phyloP scores from a whole-genome alignment of 257 asterid genomes.

The Solanum bulbocastanum region DNA sequence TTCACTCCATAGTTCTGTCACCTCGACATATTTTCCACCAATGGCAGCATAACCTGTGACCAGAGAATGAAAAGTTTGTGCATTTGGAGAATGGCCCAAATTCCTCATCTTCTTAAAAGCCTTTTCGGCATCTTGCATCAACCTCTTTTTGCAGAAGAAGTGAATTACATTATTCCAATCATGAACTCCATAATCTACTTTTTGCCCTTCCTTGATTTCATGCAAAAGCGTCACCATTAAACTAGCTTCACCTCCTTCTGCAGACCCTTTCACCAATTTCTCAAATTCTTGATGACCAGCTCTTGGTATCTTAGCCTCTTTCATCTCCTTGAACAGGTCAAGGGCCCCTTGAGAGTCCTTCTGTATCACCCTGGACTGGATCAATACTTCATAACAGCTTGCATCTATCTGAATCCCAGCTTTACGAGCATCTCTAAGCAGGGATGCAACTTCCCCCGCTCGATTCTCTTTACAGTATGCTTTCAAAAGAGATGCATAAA shows the following conservation, averaged over 20 bases:
- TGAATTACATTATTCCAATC: slow-evolving; percentile 89
- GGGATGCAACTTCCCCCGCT: slow-evolving; percentile 45
- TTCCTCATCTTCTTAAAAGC: slow-evolving; percentile 84
- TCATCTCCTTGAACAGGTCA: slow-evolving; percentile 77
- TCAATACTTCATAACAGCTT: slow-evolving; percentile 50
- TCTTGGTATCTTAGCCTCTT: slow-evolving; percentile 59
- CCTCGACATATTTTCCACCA: slow-evolving; percentile 84
- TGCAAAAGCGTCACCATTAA: slow-evolving; percentile 64
- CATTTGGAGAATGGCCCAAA: slow-evolving; percentile 70
- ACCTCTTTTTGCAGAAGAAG: slow-evolving; percentile 82
- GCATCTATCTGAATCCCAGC: slow-evolving; percentile 82
- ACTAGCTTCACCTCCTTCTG: slow-evolving; percentile 30
- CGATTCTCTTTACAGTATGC: slow-evolving; percentile 58
- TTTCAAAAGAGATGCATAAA: slow-evolving; percentile 64
- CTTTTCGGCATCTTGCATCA: slow-evolving; percentile 90
- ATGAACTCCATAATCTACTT: slow-evolving; percentile 58
- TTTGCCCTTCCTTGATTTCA: slow-evolving; percentile 72
- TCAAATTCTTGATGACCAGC: slow-evolving; percentile 34
- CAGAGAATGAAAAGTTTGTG: slow-evolving; percentile 83
- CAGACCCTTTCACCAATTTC: slow-evolving; percentile 18
- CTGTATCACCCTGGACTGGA: slow-evolving; percentile 55
- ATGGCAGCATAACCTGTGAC: slow-evolving; percentile 78
- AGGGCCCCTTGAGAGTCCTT: slow-evolving; percentile 71
- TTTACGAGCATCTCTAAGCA: slow-evolving; percentile 74
- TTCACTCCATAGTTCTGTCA: slow-evolving; percentile 86